Conservation (phyloP, 441 rosid genomes). For the Mallotus repandus region DNA sequence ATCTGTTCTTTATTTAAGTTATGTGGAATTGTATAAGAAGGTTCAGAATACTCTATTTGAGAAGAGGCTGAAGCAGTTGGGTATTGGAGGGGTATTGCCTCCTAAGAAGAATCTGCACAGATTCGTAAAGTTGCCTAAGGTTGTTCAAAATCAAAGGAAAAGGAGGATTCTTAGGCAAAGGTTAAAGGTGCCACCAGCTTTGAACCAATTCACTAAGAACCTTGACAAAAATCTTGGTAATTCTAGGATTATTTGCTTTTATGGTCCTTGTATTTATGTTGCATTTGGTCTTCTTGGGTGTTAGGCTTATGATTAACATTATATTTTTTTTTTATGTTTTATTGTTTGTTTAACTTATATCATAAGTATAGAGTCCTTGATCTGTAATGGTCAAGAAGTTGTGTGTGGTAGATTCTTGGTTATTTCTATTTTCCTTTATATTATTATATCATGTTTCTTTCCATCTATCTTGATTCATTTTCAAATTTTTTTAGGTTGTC, state of each 20-base stretch:
- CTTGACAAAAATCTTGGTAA: conserved; percentile 90
- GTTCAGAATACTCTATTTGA: conserved; percentile 37
- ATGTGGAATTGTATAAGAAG: too few relatives aligned
- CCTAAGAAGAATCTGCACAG: conserved; percentile 80
- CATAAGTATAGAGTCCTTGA: too few relatives aligned
- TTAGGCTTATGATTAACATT: too few relatives aligned
- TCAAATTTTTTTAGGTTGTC: background rate
- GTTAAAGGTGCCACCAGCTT: conserved; percentile 89
- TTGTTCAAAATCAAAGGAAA: conserved; percentile 83
- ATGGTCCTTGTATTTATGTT: background rate
- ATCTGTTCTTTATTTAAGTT: background rate
- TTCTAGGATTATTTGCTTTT: background rate
- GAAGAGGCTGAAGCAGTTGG: conserved; percentile 85
- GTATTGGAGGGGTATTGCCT: conserved; percentile 86
- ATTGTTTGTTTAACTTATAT: too few relatives aligned
- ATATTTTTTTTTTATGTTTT: too few relatives aligned
- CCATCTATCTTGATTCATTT: background rate
- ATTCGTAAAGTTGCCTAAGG: conserved; percentile 80
- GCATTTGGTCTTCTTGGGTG: conserved; percentile 51
- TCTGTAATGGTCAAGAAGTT: too few relatives aligned
- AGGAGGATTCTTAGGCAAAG: conserved; percentile 82
- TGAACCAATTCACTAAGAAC: conserved; percentile 90
- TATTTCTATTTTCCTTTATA: background rate
- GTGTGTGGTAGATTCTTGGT: background rate
- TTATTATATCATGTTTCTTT: background rate